A percentile compares a stretch with the other conserved stretches of the same genome.
phyloP scores from a whole-genome alignment of 2,329 filamentous ascomycete genomes.

The Aspergillus sergii region DNA sequence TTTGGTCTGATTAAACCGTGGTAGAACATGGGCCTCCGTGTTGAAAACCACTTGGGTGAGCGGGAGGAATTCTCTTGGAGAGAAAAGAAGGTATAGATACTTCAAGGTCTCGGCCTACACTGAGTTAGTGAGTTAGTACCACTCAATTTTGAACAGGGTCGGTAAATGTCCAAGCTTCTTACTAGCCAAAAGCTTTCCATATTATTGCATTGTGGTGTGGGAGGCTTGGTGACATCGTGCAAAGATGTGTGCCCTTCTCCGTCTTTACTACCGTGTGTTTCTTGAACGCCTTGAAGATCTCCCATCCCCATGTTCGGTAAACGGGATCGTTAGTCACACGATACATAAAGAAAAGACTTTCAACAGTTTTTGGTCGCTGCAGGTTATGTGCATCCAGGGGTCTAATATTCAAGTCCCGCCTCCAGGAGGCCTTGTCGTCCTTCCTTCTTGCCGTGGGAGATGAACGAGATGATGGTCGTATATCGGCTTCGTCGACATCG shows the following conservation, averaged over 20 bases:
- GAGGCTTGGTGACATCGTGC: constrained; percentile 69
- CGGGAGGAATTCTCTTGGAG: constrained; percentile 74
- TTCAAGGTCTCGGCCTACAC: constrained; percentile 77
- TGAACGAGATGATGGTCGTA: constrained; percentile 19
- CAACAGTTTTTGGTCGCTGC: constrained; percentile 88
- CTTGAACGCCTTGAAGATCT: constrained; percentile 90
- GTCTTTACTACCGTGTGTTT: constrained; percentile 75
- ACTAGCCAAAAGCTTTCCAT: constrained; percentile 98
- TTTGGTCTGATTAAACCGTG: constrained; percentile 10
- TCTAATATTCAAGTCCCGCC: constrained; percentile 77
- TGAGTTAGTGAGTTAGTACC: neutral
- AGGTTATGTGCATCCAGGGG: constrained; percentile 79
- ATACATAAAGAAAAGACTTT: constrained; percentile 95
- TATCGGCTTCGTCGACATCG: neutral
- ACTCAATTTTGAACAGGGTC: neutral
- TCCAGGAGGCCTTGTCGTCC: constrained; percentile 57
- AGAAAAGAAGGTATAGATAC: constrained; percentile 92
- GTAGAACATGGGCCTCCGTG: constrained; percentile 75
- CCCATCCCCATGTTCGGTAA: constrained; percentile 94
- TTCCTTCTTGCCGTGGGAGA: constrained; percentile 12
- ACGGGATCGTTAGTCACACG: constrained; percentile 83
- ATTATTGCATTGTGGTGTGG: constrained; percentile 73
- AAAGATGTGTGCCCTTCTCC: constrained; percentile 73
- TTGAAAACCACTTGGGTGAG: constrained; percentile 86
- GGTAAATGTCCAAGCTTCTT: neutral